Evolutionary conservation across 1,139 yeast genomes (phyloP), one percentile per base, ranked within the genome.

Genomic region (Kurtzmaniella quercitrusa): DNA sequence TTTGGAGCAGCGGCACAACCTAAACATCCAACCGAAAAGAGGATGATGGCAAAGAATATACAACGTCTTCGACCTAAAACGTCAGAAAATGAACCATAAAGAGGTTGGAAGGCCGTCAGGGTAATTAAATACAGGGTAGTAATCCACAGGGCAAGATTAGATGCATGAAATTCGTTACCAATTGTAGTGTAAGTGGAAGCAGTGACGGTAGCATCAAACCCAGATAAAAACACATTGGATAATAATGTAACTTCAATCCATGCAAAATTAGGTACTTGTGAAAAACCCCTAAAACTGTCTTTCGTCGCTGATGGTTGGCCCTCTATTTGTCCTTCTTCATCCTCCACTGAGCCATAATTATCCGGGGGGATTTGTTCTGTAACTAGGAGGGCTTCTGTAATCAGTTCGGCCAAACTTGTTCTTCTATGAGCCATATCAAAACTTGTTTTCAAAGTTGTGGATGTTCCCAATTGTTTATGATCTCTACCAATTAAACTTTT

Each of bases 81-180:
- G 47, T 77, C 82, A 4, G 79, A 71, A 15, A 76, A 57, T 39
- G 76, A 71, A 9, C 82, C 82, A 47, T 75, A 78, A 19, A 77
- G 48, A 11, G 65, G 64, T 42, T 59, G 67, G 47, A 60, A 60
- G 4, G 65, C 64, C 2, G 66, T 60, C 14, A 63, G 52, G 9
- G 66, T 59, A 40, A 63, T 54, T 36, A 63, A 47, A 45, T 69
- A 70, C 6, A 71, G 63, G 2, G 73, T 61, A 15, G 73, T 71
- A 12, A 68, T 66, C 72, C 72, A 66, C 5, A 68, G 50, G 14
- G 65, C 62, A 40, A 62, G 47, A 23, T 60, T 56, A 1, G 69
- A 63, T 14, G 68, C 66, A 42, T 65, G 56, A 56, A 69, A 65
- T 39, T 67, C 60, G 22, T 61, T 59, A 1, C 70, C 68, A 21